A percentile compares a stretch with the other conserved stretches of the same genome.
Evolutionary conservation across 352 stramenopile species (phyloP).

Genomic region (Globisporangium viniferum): DNA sequence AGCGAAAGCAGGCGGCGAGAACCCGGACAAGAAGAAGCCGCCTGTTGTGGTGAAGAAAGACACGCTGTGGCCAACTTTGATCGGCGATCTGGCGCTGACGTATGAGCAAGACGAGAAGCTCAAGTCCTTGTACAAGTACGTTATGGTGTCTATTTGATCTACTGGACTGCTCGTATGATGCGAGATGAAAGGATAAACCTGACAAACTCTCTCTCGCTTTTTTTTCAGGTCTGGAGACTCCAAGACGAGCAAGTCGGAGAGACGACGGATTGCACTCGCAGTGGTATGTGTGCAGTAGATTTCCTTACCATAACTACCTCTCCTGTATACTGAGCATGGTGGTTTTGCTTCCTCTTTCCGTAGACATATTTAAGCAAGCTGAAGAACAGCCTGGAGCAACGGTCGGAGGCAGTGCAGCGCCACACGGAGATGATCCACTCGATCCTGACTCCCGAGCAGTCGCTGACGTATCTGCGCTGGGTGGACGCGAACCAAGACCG

Average conservation of each 20-base stretch:
- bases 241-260: slow-evolving; percentile 82
- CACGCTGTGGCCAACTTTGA: slow-evolving; percentile 78
- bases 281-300: slow-evolving; percentile 43
- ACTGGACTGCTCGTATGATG: background rate
- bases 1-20: slow-evolving; percentile 44
- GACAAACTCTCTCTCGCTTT: background rate
- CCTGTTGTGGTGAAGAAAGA: slow-evolving; percentile 77
- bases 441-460: slow-evolving; percentile 83
- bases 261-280: slow-evolving; percentile 74
- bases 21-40: slow-evolving; percentile 62
- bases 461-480: slow-evolving; percentile 80
- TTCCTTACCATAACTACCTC: background rate
- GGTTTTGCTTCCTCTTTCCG: background rate
- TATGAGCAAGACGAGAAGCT: slow-evolving; percentile 91
- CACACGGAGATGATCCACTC: slow-evolving; percentile 82
- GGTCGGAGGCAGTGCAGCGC: slow-evolving; percentile 73
- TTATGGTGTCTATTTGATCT: background rate
- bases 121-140: slow-evolving; percentile 84
- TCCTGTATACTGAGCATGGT: background rate
- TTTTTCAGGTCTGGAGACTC: slow-evolving; percentile 58
- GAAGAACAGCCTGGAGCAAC: slow-evolving; percentile 77
- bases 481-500: slow-evolving; percentile 77
- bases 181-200: background rate
- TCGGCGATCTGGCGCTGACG: slow-evolving; percentile 71
- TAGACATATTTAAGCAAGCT: slow-evolving; percentile 89